Evolutionary conservation across 257 asterid genomes (phyloP), one percentile per base, ranked within the genome.

Genomic region (Ophiorrhiza pumila): DNA sequence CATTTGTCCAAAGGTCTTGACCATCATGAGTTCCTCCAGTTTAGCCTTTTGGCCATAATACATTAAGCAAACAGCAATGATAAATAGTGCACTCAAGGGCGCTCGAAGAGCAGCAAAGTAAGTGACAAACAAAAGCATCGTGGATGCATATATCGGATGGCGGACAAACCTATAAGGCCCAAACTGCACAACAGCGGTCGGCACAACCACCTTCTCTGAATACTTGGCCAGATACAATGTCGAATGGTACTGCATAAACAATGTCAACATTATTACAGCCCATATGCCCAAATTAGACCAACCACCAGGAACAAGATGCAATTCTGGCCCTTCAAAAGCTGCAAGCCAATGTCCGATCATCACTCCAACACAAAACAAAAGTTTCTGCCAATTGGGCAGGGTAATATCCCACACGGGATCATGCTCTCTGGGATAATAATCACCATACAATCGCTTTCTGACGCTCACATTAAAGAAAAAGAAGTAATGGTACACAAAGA

Each of bases 131-230:
- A 95, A 82, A 72, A 95, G 96, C 89, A 92, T 87, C 1, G 96
- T 95, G 13, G 99, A 95, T 0, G 98, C 96, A 71, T 95, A 95
- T 29, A 95, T 90, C 0, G 99, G 99, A 74, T 95, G 99, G 46
- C 98, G 93, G 22, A 95, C 87, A 20, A 89, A 80, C 65, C 99
- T 87, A 55, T 89, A 95, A 25, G 99, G 99, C 2, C 99, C 98
- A 76, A 95, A 92, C 76, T 85, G 91, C 68, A 95, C 99, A 15
- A 95, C 99, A 66, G 90, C 89, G 1, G 96, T 90, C 18, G 99
- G 98, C 71, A 87, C 98, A 65, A 92, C 98, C 65, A 95, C 96
- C 83, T 90, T 92, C 86, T 89, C 96, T 9, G 99, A 95, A 76
- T 95, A 95, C 80, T 95, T 95, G 2, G 99, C 93, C 84, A 95